These are phyloP conservation scores for Lipomyces kockii DNA, from an alignment of 805 yeast genomes.

Conservation along the genomic window DNA sequence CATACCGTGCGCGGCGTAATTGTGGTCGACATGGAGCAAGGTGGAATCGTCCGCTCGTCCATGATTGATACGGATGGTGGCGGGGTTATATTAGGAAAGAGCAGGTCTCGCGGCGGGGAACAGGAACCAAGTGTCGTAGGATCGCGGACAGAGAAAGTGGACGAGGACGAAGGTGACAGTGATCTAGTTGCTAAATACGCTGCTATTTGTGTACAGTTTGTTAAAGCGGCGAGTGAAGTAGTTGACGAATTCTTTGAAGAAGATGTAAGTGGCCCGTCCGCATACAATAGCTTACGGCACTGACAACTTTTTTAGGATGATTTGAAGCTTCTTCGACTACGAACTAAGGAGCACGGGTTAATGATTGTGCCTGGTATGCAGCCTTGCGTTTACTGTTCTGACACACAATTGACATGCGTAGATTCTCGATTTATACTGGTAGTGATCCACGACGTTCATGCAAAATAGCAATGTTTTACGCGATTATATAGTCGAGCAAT, in stretches of 20 bases:
- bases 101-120: not conserved
- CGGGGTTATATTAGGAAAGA: conserved; percentile 4
- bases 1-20: conserved; percentile 27
- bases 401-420: not conserved
- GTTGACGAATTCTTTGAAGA: conserved; percentile 23
- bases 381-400: not conserved
- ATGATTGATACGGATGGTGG: conserved; percentile 24
- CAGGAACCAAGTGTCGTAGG: not conserved
- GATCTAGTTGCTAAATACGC: conserved; percentile 23
- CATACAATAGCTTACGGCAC: not conserved
- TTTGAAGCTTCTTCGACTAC: conserved; percentile 29
- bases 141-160: not conserved
- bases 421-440: conserved; percentile 28
- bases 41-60: conserved; percentile 17
- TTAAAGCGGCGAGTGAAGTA: conserved; percentile 17
- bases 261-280: conserved; percentile 13
- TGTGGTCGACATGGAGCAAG: conserved; percentile 22
- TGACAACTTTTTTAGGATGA: conserved; percentile 15
- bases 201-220: conserved; percentile 22
- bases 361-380: conserved; percentile 35
- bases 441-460: conserved; percentile 24
- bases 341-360: conserved; percentile 33
- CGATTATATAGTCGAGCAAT: not conserved
- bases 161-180: conserved; percentile 10
- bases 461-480: not conserved